Evolutionary conservation across 257 asterid genomes (phyloP).

Genomic region (Henckelia pumila): DNA sequence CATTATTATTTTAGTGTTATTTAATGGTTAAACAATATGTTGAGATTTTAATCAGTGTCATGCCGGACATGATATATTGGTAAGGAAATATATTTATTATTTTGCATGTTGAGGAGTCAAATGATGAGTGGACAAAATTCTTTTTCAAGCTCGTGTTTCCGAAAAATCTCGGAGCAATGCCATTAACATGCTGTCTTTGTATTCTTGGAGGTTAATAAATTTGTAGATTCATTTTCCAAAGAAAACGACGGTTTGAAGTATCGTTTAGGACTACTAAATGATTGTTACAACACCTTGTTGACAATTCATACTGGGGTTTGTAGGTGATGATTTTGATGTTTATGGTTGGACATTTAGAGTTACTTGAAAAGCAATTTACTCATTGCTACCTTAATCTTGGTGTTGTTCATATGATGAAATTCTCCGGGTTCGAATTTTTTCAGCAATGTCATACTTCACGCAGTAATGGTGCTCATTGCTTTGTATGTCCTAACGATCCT

Average conservation of each 20-base stretch:
- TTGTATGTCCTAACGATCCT: not conserved
- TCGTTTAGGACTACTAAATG: no score
- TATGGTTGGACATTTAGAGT: not conserved
- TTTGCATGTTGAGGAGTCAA: conserved; percentile 2
- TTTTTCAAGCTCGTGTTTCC: not conserved
- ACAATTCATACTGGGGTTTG: not conserved
- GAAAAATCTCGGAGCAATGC: not conserved
- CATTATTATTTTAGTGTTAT: no score
- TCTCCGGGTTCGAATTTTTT: not conserved
- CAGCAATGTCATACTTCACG: not conserved
- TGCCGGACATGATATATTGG: not conserved
- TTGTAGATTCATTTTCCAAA: not conserved
- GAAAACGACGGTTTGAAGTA: not conserved
- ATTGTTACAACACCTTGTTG: not conserved
- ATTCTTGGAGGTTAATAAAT: not conserved
- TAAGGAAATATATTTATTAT: conserved; percentile 2
- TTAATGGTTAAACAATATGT: not conserved
- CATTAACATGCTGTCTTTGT: not conserved
- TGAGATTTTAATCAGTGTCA: no score
- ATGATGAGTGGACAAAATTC: not conserved
- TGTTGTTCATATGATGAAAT: not conserved
- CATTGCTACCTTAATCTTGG: not conserved
- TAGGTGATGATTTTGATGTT: not conserved
- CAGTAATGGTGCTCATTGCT: not conserved
- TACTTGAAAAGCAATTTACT: no score